Evolutionary conservation across 2,329 filamentous ascomycete species (phyloP).

Genomic region (Colletotrichum truncatum): DNA sequence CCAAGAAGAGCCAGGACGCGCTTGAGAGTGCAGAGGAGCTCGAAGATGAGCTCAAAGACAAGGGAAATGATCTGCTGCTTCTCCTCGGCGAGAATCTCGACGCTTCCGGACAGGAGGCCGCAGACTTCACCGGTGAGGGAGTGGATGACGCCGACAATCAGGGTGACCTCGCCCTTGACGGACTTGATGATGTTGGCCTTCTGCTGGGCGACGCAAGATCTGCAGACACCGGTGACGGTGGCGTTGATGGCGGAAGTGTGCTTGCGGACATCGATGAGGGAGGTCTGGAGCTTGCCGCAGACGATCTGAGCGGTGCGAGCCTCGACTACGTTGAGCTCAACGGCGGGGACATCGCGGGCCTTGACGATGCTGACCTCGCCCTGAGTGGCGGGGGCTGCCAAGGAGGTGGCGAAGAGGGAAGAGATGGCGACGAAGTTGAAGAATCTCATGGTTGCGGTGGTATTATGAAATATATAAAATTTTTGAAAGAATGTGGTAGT

Average conservation of each 20-base stretch:
- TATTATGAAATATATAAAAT: not conserved
- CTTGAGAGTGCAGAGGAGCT: slow-evolving; percentile 15
- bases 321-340: not conserved
- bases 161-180: slow-evolving; percentile 24
- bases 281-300: slow-evolving; percentile 19
- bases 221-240: slow-evolving; percentile 13
- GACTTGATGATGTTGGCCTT: slow-evolving; percentile 11
- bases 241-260: slow-evolving; percentile 24
- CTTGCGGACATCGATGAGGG: slow-evolving; percentile 20
- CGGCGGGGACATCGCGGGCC: not conserved
- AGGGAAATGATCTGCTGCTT: slow-evolving; percentile 17
- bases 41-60: slow-evolving; percentile 23
- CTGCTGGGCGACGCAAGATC: not conserved
- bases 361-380: not conserved
- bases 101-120: slow-evolving; percentile 2
- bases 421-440: slow-evolving; percentile 19
- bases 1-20: slow-evolving; percentile 12
- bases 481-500: slow-evolving; percentile 12
- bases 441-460: slow-evolving; percentile 24
- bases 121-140: slow-evolving; percentile 1
- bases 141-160: slow-evolving; percentile 17
- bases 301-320: slow-evolving; percentile 15
- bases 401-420: slow-evolving; percentile 13
- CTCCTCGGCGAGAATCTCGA: slow-evolving; percentile 23
- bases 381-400: slow-evolving; percentile 8